These are phyloP conservation scores for Tripterygium wilfordii DNA, from an alignment of 177 flowering plant genomes.

Conservation along the genomic window DNA sequence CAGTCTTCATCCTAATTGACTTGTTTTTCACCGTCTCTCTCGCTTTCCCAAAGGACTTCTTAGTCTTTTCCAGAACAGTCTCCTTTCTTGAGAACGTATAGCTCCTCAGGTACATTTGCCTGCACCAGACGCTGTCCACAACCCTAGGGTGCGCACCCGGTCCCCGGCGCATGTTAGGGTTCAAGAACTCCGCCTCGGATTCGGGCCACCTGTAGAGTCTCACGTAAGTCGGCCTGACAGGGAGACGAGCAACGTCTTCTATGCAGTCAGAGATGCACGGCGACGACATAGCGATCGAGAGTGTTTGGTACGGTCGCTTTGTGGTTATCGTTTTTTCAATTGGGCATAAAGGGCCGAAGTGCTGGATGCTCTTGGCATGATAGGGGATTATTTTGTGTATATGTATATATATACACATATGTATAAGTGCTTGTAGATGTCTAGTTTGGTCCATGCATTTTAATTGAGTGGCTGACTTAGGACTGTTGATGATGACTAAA, in stretches of 20 bases:
- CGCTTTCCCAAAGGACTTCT: conserved; percentile 14
- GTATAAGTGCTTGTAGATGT: no score
- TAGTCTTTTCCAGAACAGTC: conserved; percentile 10
- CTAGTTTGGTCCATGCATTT: no score
- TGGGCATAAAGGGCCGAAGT: no score
- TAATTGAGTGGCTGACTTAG: no score
- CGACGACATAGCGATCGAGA: conserved; percentile 36
- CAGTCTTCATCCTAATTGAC: neutral
- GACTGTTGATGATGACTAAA: no score
- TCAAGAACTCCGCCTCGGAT: conserved; percentile 57
- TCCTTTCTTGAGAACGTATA: conserved; percentile 66
- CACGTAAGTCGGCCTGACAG: conserved; percentile 37
- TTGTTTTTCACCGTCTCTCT: conserved; percentile 27
- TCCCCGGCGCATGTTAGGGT: conserved; percentile 3
- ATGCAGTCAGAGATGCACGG: conserved; percentile 43
- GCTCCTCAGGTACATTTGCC: conserved; percentile 68
- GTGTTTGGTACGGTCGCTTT: no score
- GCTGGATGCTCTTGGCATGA: no score
- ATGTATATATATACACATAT: no score
- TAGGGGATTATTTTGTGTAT: no score
- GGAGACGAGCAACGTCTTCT: conserved; percentile 26
- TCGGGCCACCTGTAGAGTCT: conserved; percentile 75
- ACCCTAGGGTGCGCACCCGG: conserved; percentile 26
- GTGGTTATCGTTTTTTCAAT: no score
- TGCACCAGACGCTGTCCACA: conserved; percentile 66